These are phyloP conservation scores for Grigorovia transvaalensis DNA, from an alignment of 805 yeast genomes.

Conservation along the genomic window DNA sequence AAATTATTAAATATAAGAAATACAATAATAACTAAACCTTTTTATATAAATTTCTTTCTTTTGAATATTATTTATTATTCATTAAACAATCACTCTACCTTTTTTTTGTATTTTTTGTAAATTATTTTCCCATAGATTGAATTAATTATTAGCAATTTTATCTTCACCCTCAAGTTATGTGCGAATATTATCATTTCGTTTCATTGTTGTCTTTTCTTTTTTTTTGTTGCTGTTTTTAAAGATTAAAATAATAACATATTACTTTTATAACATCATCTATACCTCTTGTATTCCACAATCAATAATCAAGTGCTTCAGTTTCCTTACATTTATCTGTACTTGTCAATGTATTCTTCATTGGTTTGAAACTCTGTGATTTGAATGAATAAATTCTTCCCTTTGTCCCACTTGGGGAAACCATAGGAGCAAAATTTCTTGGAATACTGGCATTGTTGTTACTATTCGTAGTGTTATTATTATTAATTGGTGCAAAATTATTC, in stretches of 20 bases:
- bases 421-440: neutral
- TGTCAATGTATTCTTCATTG: neutral
- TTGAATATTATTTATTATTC: neutral
- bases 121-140: neutral
- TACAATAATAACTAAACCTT: neutral
- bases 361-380: neutral
- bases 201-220: neutral
- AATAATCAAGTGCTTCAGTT: conserved; percentile 1
- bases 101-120: too few relatives aligned
- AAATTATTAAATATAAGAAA: neutral
- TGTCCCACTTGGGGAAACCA: neutral
- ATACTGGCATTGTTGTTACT: neutral
- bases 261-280: too few relatives aligned
- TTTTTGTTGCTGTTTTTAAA: neutral
- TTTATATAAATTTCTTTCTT: too few relatives aligned
- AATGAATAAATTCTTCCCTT: neutral
- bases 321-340: neutral
- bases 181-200: neutral
- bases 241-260: too few relatives aligned
- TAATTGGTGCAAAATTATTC: neutral
- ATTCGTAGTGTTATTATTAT: neutral
- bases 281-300: neutral
- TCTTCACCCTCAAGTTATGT: neutral
- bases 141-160: neutral
- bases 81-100: neutral